phyloP scores from a whole-genome alignment of 2,329 filamentous ascomycete species.

The Cladophialophora chaetospira region DNA sequence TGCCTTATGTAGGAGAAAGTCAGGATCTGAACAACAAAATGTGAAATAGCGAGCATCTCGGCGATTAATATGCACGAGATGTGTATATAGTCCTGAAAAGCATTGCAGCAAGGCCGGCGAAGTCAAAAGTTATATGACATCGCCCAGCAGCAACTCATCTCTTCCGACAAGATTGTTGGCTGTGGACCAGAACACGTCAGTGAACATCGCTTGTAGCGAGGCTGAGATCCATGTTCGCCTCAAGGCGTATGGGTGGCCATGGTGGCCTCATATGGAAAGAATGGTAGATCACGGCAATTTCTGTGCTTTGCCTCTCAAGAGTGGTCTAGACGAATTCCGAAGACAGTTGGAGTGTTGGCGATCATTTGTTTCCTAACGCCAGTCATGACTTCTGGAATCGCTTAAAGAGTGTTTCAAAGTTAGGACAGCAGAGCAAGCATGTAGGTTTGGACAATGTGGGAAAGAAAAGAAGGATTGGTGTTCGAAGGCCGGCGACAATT shows the following conservation, averaged over 20 bases:
- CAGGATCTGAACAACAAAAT: background rate
- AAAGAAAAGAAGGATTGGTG: background rate
- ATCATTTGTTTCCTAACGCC: background rate
- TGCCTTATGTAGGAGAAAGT: background rate
- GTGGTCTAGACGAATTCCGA: background rate
- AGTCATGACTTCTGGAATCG: background rate
- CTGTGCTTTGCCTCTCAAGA: background rate
- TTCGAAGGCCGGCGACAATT: background rate
- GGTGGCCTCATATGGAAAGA: background rate
- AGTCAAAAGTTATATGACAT: too few species aligned
- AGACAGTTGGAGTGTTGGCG: background rate
- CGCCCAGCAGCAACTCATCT: too few species aligned
- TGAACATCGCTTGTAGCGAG: background rate
- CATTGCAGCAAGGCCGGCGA: too few species aligned
- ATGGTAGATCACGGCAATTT: background rate
- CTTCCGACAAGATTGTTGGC: background rate
- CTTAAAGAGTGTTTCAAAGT: background rate
- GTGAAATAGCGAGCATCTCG: background rate
- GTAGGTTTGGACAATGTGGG: background rate
- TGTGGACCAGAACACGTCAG: background rate
- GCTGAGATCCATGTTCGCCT: background rate
- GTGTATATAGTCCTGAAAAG: too few species aligned
- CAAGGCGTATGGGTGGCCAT: background rate
- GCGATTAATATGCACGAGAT: background rate
- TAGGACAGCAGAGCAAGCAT: background rate